Percentiles rank a stretch among this genome's conserved stretches.
These are phyloP conservation scores for Lichtheimia corymbifera DNA, from an alignment of 371 early-diverging fungal genomes.

Conservation along the genomic window DNA sequence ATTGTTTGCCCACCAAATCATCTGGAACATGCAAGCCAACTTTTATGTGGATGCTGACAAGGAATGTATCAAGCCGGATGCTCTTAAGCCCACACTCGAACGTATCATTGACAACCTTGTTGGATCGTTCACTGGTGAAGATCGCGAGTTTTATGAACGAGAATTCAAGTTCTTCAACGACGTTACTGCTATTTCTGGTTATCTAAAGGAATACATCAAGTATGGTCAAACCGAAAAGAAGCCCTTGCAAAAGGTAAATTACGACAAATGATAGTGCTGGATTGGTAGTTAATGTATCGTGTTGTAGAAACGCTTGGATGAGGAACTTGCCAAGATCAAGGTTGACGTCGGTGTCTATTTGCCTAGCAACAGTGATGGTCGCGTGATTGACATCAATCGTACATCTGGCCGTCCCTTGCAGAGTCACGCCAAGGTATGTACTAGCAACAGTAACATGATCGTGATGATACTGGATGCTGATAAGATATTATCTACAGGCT, in stretches of 20 bases:
- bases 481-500: slow-evolving; percentile 52
- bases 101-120: slow-evolving; percentile 83
- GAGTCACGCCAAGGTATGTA: slow-evolving; percentile 91
- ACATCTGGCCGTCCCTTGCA: slow-evolving; percentile 96
- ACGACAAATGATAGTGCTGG: background rate
- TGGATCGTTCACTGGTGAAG: slow-evolving; percentile 76
- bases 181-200: slow-evolving; percentile 97
- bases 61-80: slow-evolving; percentile 69
- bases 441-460: background rate
- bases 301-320: slow-evolving; percentile 74
- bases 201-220: slow-evolving; percentile 93
- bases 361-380: slow-evolving; percentile 97
- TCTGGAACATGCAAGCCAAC: slow-evolving; percentile 99
- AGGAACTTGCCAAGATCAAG: slow-evolving; percentile 92
- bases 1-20: slow-evolving; percentile 98
- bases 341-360: slow-evolving; percentile 98
- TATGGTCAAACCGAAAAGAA: slow-evolving; percentile 96
- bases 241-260: slow-evolving; percentile 56
- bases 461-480: background rate
- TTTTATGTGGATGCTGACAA: slow-evolving; percentile 85
- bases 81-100: slow-evolving; percentile 89
- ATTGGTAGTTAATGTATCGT: background rate
- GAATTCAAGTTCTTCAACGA: slow-evolving; percentile 95
- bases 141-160: slow-evolving; percentile 88
- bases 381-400: slow-evolving; percentile 94